Evolutionary conservation across 257 asterid genomes (phyloP), one percentile per base, ranked within the genome.

Genomic region (Perilla frutescens): DNA sequence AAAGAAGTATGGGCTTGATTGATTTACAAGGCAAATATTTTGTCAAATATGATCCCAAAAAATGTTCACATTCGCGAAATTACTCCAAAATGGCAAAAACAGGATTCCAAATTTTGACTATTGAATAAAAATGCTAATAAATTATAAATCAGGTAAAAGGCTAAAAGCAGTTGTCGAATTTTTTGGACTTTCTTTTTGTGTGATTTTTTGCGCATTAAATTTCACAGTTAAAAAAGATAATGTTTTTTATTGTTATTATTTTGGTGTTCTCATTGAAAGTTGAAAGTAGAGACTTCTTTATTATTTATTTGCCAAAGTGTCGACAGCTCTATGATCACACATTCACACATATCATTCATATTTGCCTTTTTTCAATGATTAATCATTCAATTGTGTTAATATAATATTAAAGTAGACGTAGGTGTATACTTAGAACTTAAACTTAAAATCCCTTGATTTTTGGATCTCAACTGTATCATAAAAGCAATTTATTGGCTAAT

Each of bases 161-260:
- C 26, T 20, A 20, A 20, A 6, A 54, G 40, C 55, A 64, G 68
- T 50, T 6, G 69, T 56, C 81, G 8, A 77, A 37, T 36, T 20
- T 44, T 2, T n/a, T 54, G 8, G 65, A 26, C 50, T 20, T 43
- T 20, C n/a, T 34, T n/a, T 34, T 37, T 13, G 14, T 43, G 45
- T 26, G 13, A 69, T 70, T 56, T 11, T 57, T 64, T 36, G 31
- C 2, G 45, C 63, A 71, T 63, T 70, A 10, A 70, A 62, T 54
- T 70, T 48, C 47, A 0, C 47, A 44, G 62, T 61, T 40, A 10
- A 4, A 12, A 37, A 8, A 10, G 67, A 69, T 62, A 70, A 76
- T 26, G 3, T 62, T 75, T 41, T 5, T 8, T 40, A 12, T 26
- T 8, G 26, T 29, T 54, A 13, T 12, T 36, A 39, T n/a, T 62